Evolutionary conservation across 1,139 yeast genomes (phyloP).

Genomic region (Blastobotrys apis): DNA sequence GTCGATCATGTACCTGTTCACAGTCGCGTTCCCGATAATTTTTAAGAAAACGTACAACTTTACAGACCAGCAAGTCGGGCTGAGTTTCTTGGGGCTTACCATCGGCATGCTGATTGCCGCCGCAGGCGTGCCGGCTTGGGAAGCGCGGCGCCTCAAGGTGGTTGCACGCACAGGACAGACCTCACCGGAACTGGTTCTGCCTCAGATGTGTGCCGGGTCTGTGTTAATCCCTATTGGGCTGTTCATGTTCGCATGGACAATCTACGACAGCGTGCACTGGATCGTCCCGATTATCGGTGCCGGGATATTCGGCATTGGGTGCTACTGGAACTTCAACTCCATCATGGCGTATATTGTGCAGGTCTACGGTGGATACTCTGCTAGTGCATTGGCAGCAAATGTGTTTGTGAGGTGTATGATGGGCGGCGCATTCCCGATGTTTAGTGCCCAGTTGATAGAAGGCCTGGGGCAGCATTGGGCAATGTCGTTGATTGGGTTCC

Average conservation of each 20-base stretch:
- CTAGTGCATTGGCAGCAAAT: conserved; percentile 14
- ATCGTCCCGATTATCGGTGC: conserved; percentile 57
- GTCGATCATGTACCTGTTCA: conserved; percentile 57
- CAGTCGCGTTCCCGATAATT: conserved; percentile 58
- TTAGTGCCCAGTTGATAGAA: no score
- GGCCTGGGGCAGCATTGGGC: conserved; percentile 34
- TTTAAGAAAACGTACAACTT: conserved; percentile 47
- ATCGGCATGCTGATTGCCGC: conserved; percentile 9
- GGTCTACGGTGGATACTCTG: conserved; percentile 10
- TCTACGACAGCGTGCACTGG: conserved; percentile 70
- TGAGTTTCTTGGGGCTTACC: conserved; percentile 32
- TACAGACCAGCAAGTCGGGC: conserved; percentile 18
- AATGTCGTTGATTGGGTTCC: conserved; percentile 6
- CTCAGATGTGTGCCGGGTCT: conserved; percentile 44
- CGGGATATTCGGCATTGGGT: conserved; percentile 13
- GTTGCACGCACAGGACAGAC: conserved; percentile 36
- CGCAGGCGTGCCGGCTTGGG: conserved; percentile 19
- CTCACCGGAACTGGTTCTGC: no score
- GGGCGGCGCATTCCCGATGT: conserved; percentile 66
- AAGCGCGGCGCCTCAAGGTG: conserved; percentile 45
- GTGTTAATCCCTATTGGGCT: conserved; percentile 50
- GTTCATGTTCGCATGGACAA: conserved; percentile 61
- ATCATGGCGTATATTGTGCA: conserved; percentile 13
- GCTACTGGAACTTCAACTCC: conserved; percentile 10
- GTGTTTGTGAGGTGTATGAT: conserved; percentile 36